Evolutionary conservation across 805 yeast species (phyloP).

Genomic region (Kuraishia hungarica): DNA sequence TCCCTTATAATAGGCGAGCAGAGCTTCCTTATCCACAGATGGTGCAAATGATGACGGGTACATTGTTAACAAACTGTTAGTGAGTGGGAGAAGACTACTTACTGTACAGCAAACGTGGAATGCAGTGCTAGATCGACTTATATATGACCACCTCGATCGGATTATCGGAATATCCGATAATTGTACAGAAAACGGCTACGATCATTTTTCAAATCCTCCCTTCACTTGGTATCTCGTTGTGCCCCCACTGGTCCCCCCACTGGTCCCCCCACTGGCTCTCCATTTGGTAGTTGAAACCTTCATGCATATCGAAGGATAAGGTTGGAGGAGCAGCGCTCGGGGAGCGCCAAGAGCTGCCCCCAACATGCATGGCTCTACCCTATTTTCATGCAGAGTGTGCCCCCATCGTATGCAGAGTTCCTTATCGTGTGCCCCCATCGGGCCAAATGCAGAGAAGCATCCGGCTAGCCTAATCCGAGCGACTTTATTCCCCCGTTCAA

Average conservation of each 20-base stretch:
- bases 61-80: not conserved
- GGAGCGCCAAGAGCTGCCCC: not conserved
- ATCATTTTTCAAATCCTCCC: no score
- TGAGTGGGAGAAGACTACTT: not conserved
- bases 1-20: constrained; percentile 27
- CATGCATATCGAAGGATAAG: not conserved
- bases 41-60: not conserved
- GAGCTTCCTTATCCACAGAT: not conserved
- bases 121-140: not conserved
- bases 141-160: not conserved
- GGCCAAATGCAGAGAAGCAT: not conserved
- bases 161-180: not conserved
- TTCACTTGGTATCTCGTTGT: no score
- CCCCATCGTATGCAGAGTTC: not conserved
- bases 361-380: not conserved
- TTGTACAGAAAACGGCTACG: not conserved
- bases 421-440: not conserved
- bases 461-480: not conserved
- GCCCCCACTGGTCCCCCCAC: no score
- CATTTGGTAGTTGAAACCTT: not conserved
- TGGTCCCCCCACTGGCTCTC: not conserved
- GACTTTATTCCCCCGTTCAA: not conserved
- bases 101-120: not conserved
- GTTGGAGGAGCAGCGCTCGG: no score
- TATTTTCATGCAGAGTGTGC: not conserved